Conservation (phyloP, 768 basidiomycete genomes). For the Hortiboletus flavorubellus region DNA sequence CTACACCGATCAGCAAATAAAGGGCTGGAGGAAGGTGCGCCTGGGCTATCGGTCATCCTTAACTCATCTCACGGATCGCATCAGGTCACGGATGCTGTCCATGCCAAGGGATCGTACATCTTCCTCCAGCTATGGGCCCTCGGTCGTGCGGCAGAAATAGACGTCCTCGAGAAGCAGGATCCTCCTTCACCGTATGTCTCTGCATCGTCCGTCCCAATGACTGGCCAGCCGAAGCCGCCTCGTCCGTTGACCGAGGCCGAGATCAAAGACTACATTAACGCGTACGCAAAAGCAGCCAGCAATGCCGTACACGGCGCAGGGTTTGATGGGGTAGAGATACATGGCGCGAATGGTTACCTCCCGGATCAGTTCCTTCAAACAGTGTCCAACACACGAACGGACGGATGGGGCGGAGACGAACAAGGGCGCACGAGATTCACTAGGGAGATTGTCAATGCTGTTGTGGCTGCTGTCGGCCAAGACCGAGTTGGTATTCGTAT, state of each 20-base stretch:
- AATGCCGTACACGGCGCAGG: conserved; percentile 25
- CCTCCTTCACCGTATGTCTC: conserved; percentile 31
- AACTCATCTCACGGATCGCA: neutral
- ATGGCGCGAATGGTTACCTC: conserved; percentile 43
- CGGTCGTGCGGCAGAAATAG: conserved; percentile 44
- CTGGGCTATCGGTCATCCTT: conserved; percentile 3
- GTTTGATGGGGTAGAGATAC: conserved; percentile 37
- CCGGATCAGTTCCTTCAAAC: conserved; percentile 51
- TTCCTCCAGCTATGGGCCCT: conserved; percentile 33
- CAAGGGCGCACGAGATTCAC: conserved; percentile 47
- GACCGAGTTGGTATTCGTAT: conserved; percentile 43
- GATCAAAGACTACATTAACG: conserved; percentile 30
- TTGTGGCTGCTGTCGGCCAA: conserved; percentile 39
- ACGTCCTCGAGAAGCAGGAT: conserved; percentile 36
- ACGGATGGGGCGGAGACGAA: conserved; percentile 63
- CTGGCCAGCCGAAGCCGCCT: conserved; percentile 10
- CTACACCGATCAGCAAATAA: too few relatives aligned
- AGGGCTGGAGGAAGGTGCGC: neutral
- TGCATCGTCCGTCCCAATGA: conserved; percentile 31
- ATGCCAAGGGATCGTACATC: neutral
- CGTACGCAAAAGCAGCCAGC: conserved; percentile 30
- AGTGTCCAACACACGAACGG: conserved; percentile 41
- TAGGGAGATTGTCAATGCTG: conserved; percentile 35
- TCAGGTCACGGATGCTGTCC: conserved; percentile 42
- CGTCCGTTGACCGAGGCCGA: conserved; percentile 26